Evolutionary conservation across 352 stramenopile species (phyloP).

Genomic region (Hyaloperonospora arabidopsidis): DNA sequence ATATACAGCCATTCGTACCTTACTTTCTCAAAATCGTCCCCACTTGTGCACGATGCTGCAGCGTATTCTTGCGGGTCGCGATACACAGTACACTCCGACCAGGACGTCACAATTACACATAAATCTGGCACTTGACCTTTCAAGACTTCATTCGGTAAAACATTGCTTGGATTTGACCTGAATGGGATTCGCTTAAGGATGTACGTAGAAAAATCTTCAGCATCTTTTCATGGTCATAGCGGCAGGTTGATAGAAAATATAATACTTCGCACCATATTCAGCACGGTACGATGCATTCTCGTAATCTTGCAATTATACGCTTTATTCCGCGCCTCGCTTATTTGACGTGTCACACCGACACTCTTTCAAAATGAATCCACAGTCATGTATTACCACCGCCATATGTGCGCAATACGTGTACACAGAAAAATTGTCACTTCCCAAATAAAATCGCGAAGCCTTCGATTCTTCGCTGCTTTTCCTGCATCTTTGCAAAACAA

Average conservation of each 20-base stretch:
- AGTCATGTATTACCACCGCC: slow-evolving; percentile 10
- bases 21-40: slow-evolving; percentile 11
- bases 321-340: no score
- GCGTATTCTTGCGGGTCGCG: slow-evolving; percentile 13
- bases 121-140: neutral
- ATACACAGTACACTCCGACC: slow-evolving; percentile 10
- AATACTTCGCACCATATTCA: slow-evolving; percentile 4
- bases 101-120: slow-evolving; percentile 10
- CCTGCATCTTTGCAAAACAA: slow-evolving; percentile 1
- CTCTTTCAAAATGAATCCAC: no score
- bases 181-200: slow-evolving; percentile 22
- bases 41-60: neutral
- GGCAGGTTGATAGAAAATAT: slow-evolving; percentile 18
- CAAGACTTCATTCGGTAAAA: neutral
- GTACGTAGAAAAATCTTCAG: slow-evolving; percentile 18
- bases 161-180: slow-evolving; percentile 3
- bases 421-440: neutral
- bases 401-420: slow-evolving; percentile 8
- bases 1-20: slow-evolving; percentile 12
- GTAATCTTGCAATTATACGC: no score
- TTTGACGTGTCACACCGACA: no score
- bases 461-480: slow-evolving; percentile 1
- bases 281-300: neutral
- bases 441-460: neutral
- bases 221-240: slow-evolving; percentile 23